These are phyloP conservation scores for Polyporus arcularius DNA, from an alignment of 768 basidiomycete genomes.

Conservation along the genomic window DNA sequence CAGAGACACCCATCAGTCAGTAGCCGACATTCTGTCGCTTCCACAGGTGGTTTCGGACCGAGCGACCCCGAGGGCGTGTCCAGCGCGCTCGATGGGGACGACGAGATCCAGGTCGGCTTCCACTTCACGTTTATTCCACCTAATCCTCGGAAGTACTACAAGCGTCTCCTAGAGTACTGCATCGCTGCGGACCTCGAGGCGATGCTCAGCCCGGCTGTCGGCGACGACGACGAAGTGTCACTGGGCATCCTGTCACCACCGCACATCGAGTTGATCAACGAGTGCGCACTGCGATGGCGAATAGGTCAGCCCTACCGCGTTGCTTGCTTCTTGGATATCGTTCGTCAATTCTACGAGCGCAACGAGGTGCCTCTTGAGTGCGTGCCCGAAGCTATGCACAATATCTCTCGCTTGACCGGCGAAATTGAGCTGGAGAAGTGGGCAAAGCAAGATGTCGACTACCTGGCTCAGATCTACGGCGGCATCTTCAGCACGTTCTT, in stretches of 20 bases:
- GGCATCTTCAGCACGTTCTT: slow-evolving; percentile 86
- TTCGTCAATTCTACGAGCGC: slow-evolving; percentile 84
- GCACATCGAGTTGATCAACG: slow-evolving; percentile 83
- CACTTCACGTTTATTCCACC: slow-evolving; percentile 91
- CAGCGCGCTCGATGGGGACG: slow-evolving; percentile 56
- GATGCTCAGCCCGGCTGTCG: slow-evolving; percentile 89
- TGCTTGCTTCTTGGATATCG: slow-evolving; percentile 80
- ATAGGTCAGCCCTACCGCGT: slow-evolving; percentile 78
- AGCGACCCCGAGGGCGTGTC: slow-evolving; percentile 37
- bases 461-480: slow-evolving; percentile 67
- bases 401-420: slow-evolving; percentile 65
- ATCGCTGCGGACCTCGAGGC: slow-evolving; percentile 83
- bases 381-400: slow-evolving; percentile 84
- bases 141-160: slow-evolving; percentile 84
- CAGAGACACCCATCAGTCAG: slow-evolving; percentile 63
- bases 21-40: slow-evolving; percentile 61
- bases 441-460: slow-evolving; percentile 83
- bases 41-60: slow-evolving; percentile 27
- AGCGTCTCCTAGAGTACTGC: slow-evolving; percentile 79
- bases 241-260: slow-evolving; percentile 81
- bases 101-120: slow-evolving; percentile 70
- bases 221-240: slow-evolving; percentile 94
- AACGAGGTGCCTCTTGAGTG: slow-evolving; percentile 94
- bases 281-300: slow-evolving; percentile 89
- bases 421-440: slow-evolving; percentile 77